These are phyloP conservation scores for Coemansia sp. DNA, from an alignment of 192 early-diverging fungal genomes.

Conservation along the genomic window DNA sequence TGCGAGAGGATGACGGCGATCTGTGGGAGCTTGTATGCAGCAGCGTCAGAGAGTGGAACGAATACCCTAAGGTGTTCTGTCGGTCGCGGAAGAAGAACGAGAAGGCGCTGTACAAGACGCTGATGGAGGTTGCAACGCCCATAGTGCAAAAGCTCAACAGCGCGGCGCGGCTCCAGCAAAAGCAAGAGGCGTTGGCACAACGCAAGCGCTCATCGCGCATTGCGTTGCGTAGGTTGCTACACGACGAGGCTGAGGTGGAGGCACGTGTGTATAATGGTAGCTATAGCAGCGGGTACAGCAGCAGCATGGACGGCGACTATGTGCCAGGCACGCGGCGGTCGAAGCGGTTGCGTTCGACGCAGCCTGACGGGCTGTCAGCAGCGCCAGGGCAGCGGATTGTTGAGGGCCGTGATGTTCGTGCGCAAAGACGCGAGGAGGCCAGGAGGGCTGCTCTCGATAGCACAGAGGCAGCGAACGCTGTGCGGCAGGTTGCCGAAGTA, in stretches of 20 bases:
- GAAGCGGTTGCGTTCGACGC: constrained; percentile 15
- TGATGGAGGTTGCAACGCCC: not conserved
- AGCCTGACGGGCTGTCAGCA: not conserved
- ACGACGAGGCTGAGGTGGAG: constrained; percentile 1
- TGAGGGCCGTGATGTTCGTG: constrained; percentile 14
- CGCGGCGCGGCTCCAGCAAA: constrained; percentile 7
- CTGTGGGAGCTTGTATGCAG: constrained; percentile 41
- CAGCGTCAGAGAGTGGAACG: constrained; percentile 20
- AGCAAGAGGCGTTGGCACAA: constrained; percentile 5
- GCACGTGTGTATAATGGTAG: not conserved
- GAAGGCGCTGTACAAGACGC: constrained; percentile 6
- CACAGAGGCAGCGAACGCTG: not conserved
- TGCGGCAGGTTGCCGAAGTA: constrained; percentile 6
- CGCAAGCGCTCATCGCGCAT: constrained; percentile 28
- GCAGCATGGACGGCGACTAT: constrained; percentile 9
- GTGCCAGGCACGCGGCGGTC: constrained; percentile 8
- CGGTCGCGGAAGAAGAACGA: constrained; percentile 14
- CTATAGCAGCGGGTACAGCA: constrained; percentile 10
- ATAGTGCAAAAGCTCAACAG: constrained; percentile 6
- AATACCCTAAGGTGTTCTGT: constrained; percentile 6
- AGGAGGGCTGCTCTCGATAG: constrained; percentile 7
- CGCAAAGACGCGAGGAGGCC: constrained; percentile 21
- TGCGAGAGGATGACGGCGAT: constrained; percentile 33
- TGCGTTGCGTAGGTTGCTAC: constrained; percentile 8
- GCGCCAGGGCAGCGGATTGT: not conserved